These are phyloP conservation scores for Ustilago loliicola DNA, from an alignment of 1,284 basidiomycete genomes.

Conservation along the genomic window DNA sequence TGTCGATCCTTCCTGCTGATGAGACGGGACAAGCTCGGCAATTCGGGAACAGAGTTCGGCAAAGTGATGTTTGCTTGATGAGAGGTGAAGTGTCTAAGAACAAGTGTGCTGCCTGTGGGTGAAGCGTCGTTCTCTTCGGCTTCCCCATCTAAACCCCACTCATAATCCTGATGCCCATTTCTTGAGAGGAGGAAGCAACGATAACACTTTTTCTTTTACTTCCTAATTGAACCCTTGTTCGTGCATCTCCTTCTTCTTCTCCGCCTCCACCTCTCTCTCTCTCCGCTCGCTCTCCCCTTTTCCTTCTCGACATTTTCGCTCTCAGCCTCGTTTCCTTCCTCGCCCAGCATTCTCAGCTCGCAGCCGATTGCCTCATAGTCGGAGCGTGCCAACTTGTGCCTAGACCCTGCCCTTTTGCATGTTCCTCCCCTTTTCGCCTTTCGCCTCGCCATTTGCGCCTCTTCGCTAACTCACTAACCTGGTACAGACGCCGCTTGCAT, in stretches of 20 bases:
- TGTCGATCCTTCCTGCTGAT: background rate
- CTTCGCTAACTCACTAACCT: background rate
- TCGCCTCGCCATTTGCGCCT: background rate
- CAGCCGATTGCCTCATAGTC: too few species aligned
- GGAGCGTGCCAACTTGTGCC: too few species aligned
- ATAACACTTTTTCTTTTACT: background rate
- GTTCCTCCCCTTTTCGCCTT: background rate
- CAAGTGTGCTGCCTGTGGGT: background rate
- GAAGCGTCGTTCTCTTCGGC: background rate
- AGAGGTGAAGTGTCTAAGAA: background rate
- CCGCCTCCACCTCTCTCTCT: background rate
- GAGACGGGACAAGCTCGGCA: background rate
- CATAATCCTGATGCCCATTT: background rate
- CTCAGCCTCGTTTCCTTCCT: background rate
- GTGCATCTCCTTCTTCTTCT: constrained; percentile 1
- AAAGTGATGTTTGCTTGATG: background rate
- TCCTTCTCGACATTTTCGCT: background rate
- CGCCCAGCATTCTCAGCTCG: background rate
- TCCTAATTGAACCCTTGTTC: background rate
- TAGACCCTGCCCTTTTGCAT: too few species aligned
- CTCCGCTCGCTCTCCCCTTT: background rate
- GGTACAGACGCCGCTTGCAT: background rate
- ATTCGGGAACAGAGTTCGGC: background rate
- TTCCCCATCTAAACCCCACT: background rate
- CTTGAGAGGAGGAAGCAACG: too few species aligned